phyloP scores from a whole-genome alignment of 1,284 basidiomycete genomes.

The Leccinum proliferum region DNA sequence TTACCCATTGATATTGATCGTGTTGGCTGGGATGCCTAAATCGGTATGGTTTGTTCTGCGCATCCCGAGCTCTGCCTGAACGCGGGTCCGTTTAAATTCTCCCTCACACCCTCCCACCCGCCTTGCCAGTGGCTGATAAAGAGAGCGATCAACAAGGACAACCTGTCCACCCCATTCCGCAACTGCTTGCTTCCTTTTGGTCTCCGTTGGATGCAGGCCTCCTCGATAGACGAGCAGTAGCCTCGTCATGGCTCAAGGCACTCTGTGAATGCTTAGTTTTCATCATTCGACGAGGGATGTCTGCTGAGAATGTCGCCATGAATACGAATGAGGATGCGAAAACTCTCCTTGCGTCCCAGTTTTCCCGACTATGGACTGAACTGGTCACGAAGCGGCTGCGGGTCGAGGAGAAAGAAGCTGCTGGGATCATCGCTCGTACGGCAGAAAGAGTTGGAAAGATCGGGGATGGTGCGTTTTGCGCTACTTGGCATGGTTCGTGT shows the following conservation, averaged over 20 bases:
- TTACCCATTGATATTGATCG: slow-evolving; percentile 73
- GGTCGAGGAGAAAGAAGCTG: slow-evolving; percentile 41
- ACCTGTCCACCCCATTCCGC: slow-evolving; percentile 28
- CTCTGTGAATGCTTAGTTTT: slow-evolving; percentile 68
- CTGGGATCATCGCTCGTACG: slow-evolving; percentile 39
- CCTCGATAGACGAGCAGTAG: slow-evolving; percentile 42
- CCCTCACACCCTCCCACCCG: slow-evolving; percentile 27
- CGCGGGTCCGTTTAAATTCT: slow-evolving; percentile 17
- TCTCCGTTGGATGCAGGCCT: slow-evolving; percentile 61
- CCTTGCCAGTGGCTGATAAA: slow-evolving; percentile 4
- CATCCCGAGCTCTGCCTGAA: background rate
- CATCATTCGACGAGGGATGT: slow-evolving; percentile 38
- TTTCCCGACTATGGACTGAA: slow-evolving; percentile 46
- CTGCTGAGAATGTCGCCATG: background rate
- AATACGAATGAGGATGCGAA: slow-evolving; percentile 16
- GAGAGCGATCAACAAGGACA: background rate
- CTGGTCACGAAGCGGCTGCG: slow-evolving; percentile 38
- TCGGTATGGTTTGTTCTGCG: slow-evolving; percentile 13
- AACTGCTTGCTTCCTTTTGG: slow-evolving; percentile 76
- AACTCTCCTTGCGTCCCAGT: slow-evolving; percentile 40
- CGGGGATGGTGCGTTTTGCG: slow-evolving; percentile 35
- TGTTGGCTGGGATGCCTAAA: slow-evolving; percentile 72
- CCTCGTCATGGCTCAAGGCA: slow-evolving; percentile 61
- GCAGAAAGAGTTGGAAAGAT: slow-evolving; percentile 38
- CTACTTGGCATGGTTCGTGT: slow-evolving; percentile 3